Evolutionary conservation across 495 filamentous ascomycete genomes (phyloP).

Genomic region (Neurospora sp.): DNA sequence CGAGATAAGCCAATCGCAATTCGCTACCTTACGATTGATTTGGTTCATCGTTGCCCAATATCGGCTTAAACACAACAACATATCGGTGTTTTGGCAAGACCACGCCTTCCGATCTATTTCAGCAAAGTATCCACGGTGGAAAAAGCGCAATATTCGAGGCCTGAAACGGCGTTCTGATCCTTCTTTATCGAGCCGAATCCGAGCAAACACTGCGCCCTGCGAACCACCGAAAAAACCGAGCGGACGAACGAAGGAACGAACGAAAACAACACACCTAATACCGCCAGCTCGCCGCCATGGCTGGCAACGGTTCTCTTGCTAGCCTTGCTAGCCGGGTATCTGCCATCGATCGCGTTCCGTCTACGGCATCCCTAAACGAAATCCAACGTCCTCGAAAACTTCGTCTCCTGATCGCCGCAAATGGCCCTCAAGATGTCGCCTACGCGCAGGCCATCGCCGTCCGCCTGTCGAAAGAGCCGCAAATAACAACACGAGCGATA

Average conservation of each 20-base stretch:
- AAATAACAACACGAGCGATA: constrained; percentile 44
- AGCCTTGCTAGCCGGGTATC: neutral
- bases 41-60: neutral
- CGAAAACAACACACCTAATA: neutral
- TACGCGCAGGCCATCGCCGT: constrained; percentile 44
- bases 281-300: neutral
- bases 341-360: constrained; percentile 8
- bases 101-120: neutral
- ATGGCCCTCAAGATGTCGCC: constrained; percentile 41
- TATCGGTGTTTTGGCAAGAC: neutral
- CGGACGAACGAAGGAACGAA: neutral
- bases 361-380: constrained; percentile 29
- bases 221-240: neutral
- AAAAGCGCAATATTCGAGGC: neutral
- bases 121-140: neutral
- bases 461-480: constrained; percentile 43
- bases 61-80: neutral
- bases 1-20: neutral
- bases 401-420: constrained; percentile 41
- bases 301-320: neutral
- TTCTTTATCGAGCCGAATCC: neutral
- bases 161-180: neutral
- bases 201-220: neutral
- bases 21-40: neutral
- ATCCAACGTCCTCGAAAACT: constrained; percentile 34